These are phyloP conservation scores for Zygosaccharomyces lentus DNA, from an alignment of 805 yeast species.

Conservation along the genomic window DNA sequence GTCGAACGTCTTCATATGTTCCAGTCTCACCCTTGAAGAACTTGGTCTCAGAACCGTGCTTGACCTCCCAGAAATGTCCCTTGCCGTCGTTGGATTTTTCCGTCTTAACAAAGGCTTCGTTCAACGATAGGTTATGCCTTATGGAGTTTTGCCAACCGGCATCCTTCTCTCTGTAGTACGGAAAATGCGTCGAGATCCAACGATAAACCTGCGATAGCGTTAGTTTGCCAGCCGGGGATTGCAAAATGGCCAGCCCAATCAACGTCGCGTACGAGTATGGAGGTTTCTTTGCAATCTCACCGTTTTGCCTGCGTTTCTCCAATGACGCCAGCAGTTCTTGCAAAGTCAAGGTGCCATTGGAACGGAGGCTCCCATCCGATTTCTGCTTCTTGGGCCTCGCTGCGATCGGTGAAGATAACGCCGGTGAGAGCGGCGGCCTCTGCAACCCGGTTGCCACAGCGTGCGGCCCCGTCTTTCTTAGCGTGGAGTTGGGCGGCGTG, in stretches of 20 bases:
- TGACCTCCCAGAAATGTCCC: conserved; percentile 87
- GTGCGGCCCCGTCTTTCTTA: conserved; percentile 12
- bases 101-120: conserved; percentile 85
- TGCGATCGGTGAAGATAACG: conserved; percentile 33
- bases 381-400: conserved; percentile 30
- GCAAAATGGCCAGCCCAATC: conserved; percentile 87
- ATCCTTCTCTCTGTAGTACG: conserved; percentile 75
- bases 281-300: conserved; percentile 51
- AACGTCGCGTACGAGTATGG: conserved; percentile 92
- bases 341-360: conserved; percentile 30
- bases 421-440: conserved; percentile 30
- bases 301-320: conserved; percentile 16
- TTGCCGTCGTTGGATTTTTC: conserved; percentile 88
- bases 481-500: conserved; percentile 32
- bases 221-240: conserved; percentile 67
- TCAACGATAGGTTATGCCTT: conserved; percentile 86
- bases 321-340: conserved; percentile 29
- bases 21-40: conserved; percentile 54
- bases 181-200: conserved; percentile 87
- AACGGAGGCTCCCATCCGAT: conserved; percentile 28
- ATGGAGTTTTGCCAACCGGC: conserved; percentile 98
- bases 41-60: conserved; percentile 74
- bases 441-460: neutral
- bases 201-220: conserved; percentile 80
- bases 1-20: conserved; percentile 23